phyloP scores from a whole-genome alignment of 805 yeast species.

The Danielozyma ontarioensis region DNA sequence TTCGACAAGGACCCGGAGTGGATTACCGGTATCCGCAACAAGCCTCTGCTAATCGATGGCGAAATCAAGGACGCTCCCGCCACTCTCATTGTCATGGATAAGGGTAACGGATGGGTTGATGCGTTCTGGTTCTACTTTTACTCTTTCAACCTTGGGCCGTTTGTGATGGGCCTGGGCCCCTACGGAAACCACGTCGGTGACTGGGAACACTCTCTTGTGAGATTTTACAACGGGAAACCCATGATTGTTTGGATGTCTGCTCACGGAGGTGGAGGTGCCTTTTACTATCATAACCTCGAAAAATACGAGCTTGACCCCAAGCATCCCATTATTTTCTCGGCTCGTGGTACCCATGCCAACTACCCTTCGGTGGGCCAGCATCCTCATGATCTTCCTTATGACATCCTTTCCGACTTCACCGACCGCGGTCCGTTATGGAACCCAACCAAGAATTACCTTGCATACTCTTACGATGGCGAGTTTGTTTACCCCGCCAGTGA shows the following conservation, averaged over 20 bases:
- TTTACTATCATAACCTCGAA: slow-evolving; percentile 70
- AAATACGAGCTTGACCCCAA: slow-evolving; percentile 41
- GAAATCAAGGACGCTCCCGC: slow-evolving; percentile 75
- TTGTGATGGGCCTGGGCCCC: slow-evolving; percentile 96
- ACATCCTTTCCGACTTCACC: slow-evolving; percentile 85
- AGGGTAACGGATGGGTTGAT: slow-evolving; percentile 92
- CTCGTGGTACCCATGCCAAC: slow-evolving; percentile 96
- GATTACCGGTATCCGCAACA: slow-evolving; percentile 69
- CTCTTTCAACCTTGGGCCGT: slow-evolving; percentile 91
- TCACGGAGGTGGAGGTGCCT: slow-evolving; percentile 96
- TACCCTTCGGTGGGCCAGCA: slow-evolving; percentile 96
- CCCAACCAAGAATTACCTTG: slow-evolving; percentile 75
- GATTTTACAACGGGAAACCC: slow-evolving; percentile 80
- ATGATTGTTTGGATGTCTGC: slow-evolving; percentile 93
- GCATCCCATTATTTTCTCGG: slow-evolving; percentile 78
- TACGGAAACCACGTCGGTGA: slow-evolving; percentile 97
- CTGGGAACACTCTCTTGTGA: slow-evolving; percentile 92
- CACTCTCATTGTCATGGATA: slow-evolving; percentile 75
- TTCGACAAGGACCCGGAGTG: slow-evolving; percentile 72
- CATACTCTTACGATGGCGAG: slow-evolving; percentile 71
- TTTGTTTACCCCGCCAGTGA: slow-evolving; percentile 37
- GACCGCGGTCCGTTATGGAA: slow-evolving; percentile 97
- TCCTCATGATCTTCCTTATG: slow-evolving; percentile 91
- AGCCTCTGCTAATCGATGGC: slow-evolving; percentile 71
- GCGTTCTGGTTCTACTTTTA: slow-evolving; percentile 96